Evolutionary conservation across 1,284 basidiomycete species (phyloP), one percentile per base, ranked within the genome.

Genomic region (Lentinus polychrous): DNA sequence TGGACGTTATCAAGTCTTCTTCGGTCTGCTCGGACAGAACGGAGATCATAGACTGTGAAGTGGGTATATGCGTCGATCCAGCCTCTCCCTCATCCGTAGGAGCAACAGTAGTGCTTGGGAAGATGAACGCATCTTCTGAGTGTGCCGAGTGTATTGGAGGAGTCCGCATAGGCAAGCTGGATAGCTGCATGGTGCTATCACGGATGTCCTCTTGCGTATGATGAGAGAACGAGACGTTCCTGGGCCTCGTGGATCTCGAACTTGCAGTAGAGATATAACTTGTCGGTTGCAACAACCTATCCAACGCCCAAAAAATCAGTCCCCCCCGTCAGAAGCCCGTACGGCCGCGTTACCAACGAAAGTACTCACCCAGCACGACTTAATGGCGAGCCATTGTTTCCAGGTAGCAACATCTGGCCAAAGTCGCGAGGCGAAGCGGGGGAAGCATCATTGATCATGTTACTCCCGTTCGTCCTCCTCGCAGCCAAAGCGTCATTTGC

Each of bases 191-290:
- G 0, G 85, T 86, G 55, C 66, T 73, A 24, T 78, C 69, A n/a
- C 85, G 76, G 51, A 88, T 87, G 39, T 73, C 69, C 53, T 73
- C 73, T 51, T 78, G 79, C 0, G 78, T 76, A 54, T 79, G 81
- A 54, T 79, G 81, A 22, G 71, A 68, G 11, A 62, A 56, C 36
- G 55, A 54, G 20, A 54, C 43, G 42, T 53, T 53, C 51, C 50
- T 54, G 4, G 58, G 60, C 32, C 54, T 56, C 33, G 65, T 65
- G 34, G 61, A 55, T 48, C 55, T 58, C 41, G 57, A 59, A 14
- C 57, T 56, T 17, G 61, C 60, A 8, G 70, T 62, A 8, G 70
- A 63, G 41, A 62, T 63, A 52, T 59, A 67, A 52, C 66, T 71
- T 53, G 61, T 62, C 6, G 68, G 62, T 37, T 66, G 65, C 39